Evolutionary conservation across 768 basidiomycete genomes (phyloP), one percentile per base, ranked within the genome.

Genomic region (Podaxis pistillaris): DNA sequence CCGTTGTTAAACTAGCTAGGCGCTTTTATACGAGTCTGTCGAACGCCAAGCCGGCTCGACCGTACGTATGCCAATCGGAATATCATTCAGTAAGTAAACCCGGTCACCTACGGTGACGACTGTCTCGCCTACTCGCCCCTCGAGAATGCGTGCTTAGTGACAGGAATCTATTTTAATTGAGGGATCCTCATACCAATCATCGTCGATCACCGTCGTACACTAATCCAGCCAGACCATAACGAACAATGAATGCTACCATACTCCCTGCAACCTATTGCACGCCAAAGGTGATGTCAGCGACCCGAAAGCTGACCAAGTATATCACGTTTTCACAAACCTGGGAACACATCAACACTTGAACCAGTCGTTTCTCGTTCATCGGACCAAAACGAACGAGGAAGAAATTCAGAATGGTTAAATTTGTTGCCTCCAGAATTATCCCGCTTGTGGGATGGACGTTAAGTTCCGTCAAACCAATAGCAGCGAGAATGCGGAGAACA

Each of bases 191-290:
- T 12, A 37, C 52, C 38, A 52, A 74, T 79, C 71, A 94, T 71
- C 93, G 79, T 71, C 96, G 82, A 76, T 94, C 93, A 9, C 93
- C 94, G 69, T 96, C 96, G 71, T 97, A 99, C 49, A 97, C 83
- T 59, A 96, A 80, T 52, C 90, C 84, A 3, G 94, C 94, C 12
- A 96, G 80, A 8, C 95, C 96, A 68, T 99, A 98, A 68, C 96
- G 82, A 36, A 98, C 84, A 22, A 82, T 78, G 73, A 98, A 98
- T 7, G 93, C 97, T 9, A 91, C 58, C 3, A 85, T 68, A 73
- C 94, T 97, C 50, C 96, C 91, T 9, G 79, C 76, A 63, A 89
- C 73, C 90, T 94, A 62, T 41, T 37, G 62, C 41, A 64, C 50
- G n/a, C 41, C 44, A 15, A 37, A 57, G 37, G 57, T 36, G 50